Base-by-base conservation (phyloP, 1,139 yeast genomes). In the Yamadazyma conglobata region DNA sequence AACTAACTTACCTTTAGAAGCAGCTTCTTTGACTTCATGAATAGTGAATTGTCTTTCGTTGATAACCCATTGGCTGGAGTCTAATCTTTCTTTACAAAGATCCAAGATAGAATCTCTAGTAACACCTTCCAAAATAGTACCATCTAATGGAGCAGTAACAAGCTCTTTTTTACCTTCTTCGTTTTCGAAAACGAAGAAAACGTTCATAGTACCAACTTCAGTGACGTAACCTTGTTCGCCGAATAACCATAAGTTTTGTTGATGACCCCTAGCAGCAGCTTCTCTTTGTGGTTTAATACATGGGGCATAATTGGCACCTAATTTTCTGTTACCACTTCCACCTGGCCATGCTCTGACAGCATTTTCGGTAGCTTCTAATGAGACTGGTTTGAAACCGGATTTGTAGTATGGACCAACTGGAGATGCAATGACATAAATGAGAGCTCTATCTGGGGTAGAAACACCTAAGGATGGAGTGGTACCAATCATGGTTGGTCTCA, bases 301-400 rank as follows among this genome's bases (percentile, higher is more conserved):
- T 34, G 97, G 96, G 25, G 96, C 97, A 56, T 91, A 91, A 67
- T 91, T 91, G 38, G 96, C 97, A 58, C 98, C 98, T 50, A 91
- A 76, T 66, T 91, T 91, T 62, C 78, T 81, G 71, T 88, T 81
- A 60, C 98, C 98, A 43, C 80, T 88, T 57, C 97, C 98, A 52
- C 96, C 96, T 50, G 97, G 97, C 97, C 97, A 91, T 10, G 98
- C 96, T 65, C 97, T 82, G 15, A 89, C 91, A 28, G 95, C 95
- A 47, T 85, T 79, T 54, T 86, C 95, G 20, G 96, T 87, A 44
- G 97, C 97, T 65, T 89, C 96, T 40, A 91, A 70, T 35, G 79
- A 72, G 30, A 91, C 95, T 20, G 97, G 96, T 62, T 88, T 87
- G 77, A 89, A 89, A 6, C 96, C 96, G 10, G 94, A 79, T 48